Base-by-base conservation (phyloP, 441 rosid species). In the Erodium trifolium region DNA sequence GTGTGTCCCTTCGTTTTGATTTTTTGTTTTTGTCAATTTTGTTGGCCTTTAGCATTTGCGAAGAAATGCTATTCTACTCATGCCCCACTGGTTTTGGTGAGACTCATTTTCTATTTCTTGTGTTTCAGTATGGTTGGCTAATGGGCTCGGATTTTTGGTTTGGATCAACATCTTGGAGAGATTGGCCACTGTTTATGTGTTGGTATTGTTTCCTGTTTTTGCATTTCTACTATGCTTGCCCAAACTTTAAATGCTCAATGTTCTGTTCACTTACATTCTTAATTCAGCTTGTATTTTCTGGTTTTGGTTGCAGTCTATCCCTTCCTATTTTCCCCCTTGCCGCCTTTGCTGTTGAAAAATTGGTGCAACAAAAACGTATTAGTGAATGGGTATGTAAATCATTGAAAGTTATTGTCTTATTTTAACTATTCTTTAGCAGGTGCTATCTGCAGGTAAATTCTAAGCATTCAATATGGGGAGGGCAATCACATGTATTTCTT, bases 141-240 rank as follows among this genome's bases (percentile, higher is more conserved):
- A 95, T 95, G 68, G 86, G 76, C 68, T 71, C 91, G 2, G 97
- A 88, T 14, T 95, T 90, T 81, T 92, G 98, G 99, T 95, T 95
- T 82, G 89, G 93, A 70, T 90, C 99, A 6, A 86, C 75, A 43
- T 88, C 93, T 4, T 75, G 92, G 78, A 86, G 97, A 78, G 99
- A 92, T 75, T 95, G 99, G 99, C 99, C 98, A 0, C 93, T 95
- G 63, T 75, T 95, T 76, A 95, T 95, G 99, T 90, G 97, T 83
- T 90, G 99, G 98, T 92, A 89, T 75, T 70, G 39, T 57, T 73
- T 45, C 2, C 12, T 3, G 19, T 3, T 3, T 12, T n/a, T 55
- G 34, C 59, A 51, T 37, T 9, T 8, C 10, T 47, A 63, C 2
- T 19, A 53, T 64, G 60, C 60, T 66, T 72, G 19, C 13, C 16